A percentile compares a stretch with the other conserved stretches of the same genome.
Conservation (phyloP, 371 early-diverging fungal genomes). For the Mortierella sp. region DNA sequence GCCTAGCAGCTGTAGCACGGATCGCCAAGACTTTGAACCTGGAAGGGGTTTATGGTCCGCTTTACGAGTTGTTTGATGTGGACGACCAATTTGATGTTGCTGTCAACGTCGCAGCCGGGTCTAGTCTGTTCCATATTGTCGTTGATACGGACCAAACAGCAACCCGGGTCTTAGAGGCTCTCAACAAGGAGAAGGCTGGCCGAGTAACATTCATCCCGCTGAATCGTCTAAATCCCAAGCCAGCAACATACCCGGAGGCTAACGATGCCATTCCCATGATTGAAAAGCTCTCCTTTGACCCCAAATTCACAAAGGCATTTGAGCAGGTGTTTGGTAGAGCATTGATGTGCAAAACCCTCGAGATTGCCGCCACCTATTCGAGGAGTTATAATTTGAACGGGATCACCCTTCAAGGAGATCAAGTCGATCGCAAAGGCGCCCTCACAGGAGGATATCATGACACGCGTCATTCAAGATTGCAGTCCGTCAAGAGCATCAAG, state of each 20-base stretch:
- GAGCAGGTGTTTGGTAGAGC: slow-evolving; percentile 93
- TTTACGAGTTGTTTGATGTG: slow-evolving; percentile 92
- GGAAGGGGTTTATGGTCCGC: slow-evolving; percentile 88
- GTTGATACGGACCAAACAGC: slow-evolving; percentile 96
- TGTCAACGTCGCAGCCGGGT: slow-evolving; percentile 92
- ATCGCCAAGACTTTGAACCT: slow-evolving; percentile 74
- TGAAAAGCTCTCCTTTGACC: slow-evolving; percentile 75
- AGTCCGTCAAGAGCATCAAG: slow-evolving; percentile 67
- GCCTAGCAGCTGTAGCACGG: slow-evolving; percentile 75
- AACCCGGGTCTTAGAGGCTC: slow-evolving; percentile 74
- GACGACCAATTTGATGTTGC: slow-evolving; percentile 85
- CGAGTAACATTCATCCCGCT: slow-evolving; percentile 98
- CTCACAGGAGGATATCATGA: slow-evolving; percentile 94
- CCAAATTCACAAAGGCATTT: slow-evolving; percentile 74
- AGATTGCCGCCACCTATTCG: slow-evolving; percentile 84
- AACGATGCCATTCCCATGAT: slow-evolving; percentile 89
- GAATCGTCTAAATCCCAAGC: slow-evolving; percentile 78
- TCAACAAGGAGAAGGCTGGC: slow-evolving; percentile 81
- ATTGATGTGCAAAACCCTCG: slow-evolving; percentile 88
- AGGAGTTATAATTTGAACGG: slow-evolving; percentile 80
- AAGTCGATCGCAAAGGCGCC: slow-evolving; percentile 93
- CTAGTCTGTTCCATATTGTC: slow-evolving; percentile 95
- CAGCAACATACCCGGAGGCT: slow-evolving; percentile 73
- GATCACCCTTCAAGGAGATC: slow-evolving; percentile 94
- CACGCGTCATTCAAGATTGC: slow-evolving; percentile 78